Base-by-base conservation (phyloP, 192 early-diverging fungal genomes). In the Gryganskiella cystojenkinii region DNA sequence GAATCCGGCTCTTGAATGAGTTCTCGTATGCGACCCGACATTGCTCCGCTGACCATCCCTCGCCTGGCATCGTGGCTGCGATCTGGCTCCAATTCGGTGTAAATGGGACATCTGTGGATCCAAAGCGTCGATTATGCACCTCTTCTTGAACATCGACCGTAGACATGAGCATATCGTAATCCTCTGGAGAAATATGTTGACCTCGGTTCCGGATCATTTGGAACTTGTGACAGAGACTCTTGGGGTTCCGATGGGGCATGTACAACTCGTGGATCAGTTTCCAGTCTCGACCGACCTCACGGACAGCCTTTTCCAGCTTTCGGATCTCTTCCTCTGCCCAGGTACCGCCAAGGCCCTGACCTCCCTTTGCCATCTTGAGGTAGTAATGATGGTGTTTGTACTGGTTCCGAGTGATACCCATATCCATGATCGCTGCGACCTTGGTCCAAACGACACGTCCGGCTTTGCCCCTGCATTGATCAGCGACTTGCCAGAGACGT, bases 161-260 rank as follows among this genome's bases (percentile, higher is more conserved):
- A 20, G 53, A 31, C 56, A 78, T 30, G 28, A 78, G 51, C 9
- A 61, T 44, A 28, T 69, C 61, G 20, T 78, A 78, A 35, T 78
- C 74, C 45, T 58, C 56, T 11, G 53, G 22, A 0, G 67, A 59
- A 15, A 78, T 64, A 50, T 78, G 35, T 19, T 45, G 14, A 4
- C 61, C 67, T 30, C 61, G 62, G 61, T 62, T 11, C 6, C 2
- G 25, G 27, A 78, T 44, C 30, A 53, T 46, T 10, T 27, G 44
- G 55, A 43, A 78, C 74, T 78, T 78, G 61, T 78, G 74, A 22
- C 74, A 69, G 14, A 78, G 25, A 60, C 61, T 64, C 58, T 78
- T 78, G 7, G 66, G 10, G 20, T 69, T 78, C 3, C 74, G 74
- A 28, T 63, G n/a, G 0, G 74, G 74, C 24, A 78, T 31, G 27